A percentile compares a stretch with the other conserved stretches of the same genome.
These are phyloP conservation scores for Cyclostephanos invisitatus DNA, from an alignment of 108 stramenopile species.

Conservation along the genomic window DNA sequence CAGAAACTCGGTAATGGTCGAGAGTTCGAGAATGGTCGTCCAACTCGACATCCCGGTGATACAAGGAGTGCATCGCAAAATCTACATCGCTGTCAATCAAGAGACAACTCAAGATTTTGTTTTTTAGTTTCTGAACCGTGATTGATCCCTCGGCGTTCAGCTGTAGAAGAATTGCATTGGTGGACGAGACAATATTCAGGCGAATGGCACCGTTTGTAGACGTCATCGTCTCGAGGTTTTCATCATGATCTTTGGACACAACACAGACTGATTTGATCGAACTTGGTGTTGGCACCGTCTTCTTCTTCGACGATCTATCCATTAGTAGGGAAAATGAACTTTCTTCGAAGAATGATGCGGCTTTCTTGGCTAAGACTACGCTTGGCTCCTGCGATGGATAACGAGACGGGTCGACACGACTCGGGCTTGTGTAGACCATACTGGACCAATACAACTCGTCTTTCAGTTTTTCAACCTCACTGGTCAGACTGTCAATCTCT, in stretches of 20 bases:
- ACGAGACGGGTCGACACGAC: conserved; percentile 4
- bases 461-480: conserved; percentile 25
- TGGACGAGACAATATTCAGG: conserved; percentile 40
- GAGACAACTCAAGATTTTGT: conserved; percentile 17
- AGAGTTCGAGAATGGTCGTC: conserved; percentile 27
- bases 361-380: neutral
- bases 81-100: neutral
- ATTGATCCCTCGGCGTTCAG: conserved; percentile 21
- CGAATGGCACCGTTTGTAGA: conserved; percentile 13
- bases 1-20: conserved; percentile 11
- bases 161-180: conserved; percentile 23
- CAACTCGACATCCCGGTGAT: conserved; percentile 22
- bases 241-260: too few relatives aligned
- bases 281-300: neutral
- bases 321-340: neutral
- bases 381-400: conserved; percentile 37
- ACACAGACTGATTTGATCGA: neutral
- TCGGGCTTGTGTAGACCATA: neutral
- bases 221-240: too few relatives aligned
- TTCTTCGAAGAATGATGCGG: too few relatives aligned
- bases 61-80: conserved; percentile 20
- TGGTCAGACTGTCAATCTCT: conserved; percentile 23
- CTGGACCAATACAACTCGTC: conserved; percentile 25
- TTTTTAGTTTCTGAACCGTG: conserved; percentile 37
- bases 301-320: conserved; percentile 1